Evolutionary conservation across 495 filamentous ascomycete genomes (phyloP).

Genomic region (Cetradonia linearis): DNA sequence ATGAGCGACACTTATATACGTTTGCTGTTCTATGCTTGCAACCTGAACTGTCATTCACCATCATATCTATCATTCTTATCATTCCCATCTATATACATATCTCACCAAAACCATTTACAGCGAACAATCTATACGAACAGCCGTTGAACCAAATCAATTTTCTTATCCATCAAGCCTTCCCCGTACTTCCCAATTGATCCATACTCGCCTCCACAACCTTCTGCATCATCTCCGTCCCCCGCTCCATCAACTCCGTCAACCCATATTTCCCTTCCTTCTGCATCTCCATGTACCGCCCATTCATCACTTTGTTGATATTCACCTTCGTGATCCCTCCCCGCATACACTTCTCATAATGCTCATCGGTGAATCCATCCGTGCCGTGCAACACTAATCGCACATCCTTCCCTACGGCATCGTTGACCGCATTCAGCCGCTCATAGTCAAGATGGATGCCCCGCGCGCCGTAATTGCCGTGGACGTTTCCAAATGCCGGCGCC

Average conservation of each 20-base stretch:
- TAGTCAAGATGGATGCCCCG: constrained; percentile 65
- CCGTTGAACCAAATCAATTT: background rate
- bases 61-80: background rate
- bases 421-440: constrained; percentile 54
- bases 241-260: constrained; percentile 61
- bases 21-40: background rate
- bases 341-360: constrained; percentile 60
- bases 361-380: constrained; percentile 61
- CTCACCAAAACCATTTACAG: background rate
- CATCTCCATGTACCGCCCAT: constrained; percentile 55
- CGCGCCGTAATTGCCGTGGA: constrained; percentile 74
- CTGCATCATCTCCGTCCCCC: constrained; percentile 63
- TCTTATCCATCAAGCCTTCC: constrained; percentile 40
- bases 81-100: background rate
- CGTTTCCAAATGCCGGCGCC: constrained; percentile 77
- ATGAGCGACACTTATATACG: background rate
- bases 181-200: constrained; percentile 57
- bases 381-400: constrained; percentile 70
- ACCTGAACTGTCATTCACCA: background rate
- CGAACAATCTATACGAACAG: background rate
- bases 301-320: constrained; percentile 78
- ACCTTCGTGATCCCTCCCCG: constrained; percentile 61
- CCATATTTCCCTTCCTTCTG: constrained; percentile 57
- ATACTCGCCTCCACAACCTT: constrained; percentile 63
- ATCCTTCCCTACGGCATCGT: constrained; percentile 46